phyloP scores from a whole-genome alignment of 352 stramenopile species.

The Phytopythium oedochilum region DNA sequence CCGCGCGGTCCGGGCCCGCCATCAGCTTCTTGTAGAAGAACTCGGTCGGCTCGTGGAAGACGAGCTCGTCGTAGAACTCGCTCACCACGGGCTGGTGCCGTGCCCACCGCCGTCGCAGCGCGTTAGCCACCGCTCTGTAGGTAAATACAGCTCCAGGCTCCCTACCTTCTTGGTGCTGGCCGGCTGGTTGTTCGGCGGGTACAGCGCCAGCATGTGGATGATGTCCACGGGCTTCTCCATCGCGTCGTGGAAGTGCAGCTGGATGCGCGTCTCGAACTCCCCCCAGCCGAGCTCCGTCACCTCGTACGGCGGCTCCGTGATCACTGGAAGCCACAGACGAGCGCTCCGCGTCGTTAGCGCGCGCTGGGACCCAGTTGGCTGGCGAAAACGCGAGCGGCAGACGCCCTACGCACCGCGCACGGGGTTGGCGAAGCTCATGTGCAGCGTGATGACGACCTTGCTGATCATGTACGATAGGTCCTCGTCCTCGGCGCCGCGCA shows the following conservation, averaged over 20 bases:
- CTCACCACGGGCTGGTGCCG: slow-evolving; percentile 86
- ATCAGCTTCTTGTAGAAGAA: slow-evolving; percentile 94
- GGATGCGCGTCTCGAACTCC: slow-evolving; percentile 97
- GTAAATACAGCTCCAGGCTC: background rate
- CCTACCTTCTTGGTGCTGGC: slow-evolving; percentile 87
- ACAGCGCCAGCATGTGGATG: slow-evolving; percentile 85
- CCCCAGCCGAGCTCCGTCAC: slow-evolving; percentile 96
- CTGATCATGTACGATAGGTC: slow-evolving; percentile 93
- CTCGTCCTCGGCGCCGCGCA: slow-evolving; percentile 91
- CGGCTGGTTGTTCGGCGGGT: slow-evolving; percentile 79
- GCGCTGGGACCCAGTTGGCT: too few relatives aligned
- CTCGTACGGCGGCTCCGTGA: slow-evolving; percentile 94
- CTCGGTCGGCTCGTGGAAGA: slow-evolving; percentile 97
- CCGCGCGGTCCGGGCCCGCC: slow-evolving; percentile 58
- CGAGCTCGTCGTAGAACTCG: slow-evolving; percentile 97
- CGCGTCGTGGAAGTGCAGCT: slow-evolving; percentile 95
- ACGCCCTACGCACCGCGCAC: slow-evolving; percentile 51
- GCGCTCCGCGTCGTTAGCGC: background rate
- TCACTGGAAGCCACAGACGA: too few relatives aligned
- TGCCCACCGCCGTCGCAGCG: slow-evolving; percentile 3
- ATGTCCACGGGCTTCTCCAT: slow-evolving; percentile 90
- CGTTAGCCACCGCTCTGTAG: background rate
- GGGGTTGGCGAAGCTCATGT: slow-evolving; percentile 95
- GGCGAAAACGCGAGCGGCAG: too few relatives aligned
- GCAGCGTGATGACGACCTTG: slow-evolving; percentile 97